Conservation (phyloP, 495 filamentous ascomycete species). For the Thermochaetoides thermophila region DNA sequence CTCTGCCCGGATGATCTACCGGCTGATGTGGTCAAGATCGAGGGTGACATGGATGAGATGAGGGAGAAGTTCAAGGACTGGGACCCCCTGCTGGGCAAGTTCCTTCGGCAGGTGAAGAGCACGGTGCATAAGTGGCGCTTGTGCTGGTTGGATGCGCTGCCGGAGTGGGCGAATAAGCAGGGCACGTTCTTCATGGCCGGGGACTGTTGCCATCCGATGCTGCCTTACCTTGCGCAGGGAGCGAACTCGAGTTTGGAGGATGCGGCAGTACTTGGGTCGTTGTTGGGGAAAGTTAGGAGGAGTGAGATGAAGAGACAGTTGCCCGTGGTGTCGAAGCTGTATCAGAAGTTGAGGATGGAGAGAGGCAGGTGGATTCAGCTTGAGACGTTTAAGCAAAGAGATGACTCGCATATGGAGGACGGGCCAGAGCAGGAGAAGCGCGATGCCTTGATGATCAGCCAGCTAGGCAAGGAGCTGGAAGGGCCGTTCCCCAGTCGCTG, state of each 20-base stretch:
- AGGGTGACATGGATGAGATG: slow-evolving; percentile 34
- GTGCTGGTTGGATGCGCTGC: slow-evolving; percentile 27
- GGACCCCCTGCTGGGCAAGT: slow-evolving; percentile 36
- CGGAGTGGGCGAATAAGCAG: slow-evolving; percentile 24
- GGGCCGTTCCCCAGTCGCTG: slow-evolving; percentile 44
- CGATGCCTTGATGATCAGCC: slow-evolving; percentile 33
- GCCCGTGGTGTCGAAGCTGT: slow-evolving; percentile 34
- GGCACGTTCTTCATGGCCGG: slow-evolving; percentile 34
- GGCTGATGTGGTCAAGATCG: slow-evolving; percentile 23
- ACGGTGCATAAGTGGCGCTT: slow-evolving; percentile 41
- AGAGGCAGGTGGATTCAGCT: slow-evolving; percentile 41
- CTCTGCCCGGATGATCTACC: slow-evolving; percentile 38
- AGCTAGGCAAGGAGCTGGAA: slow-evolving; percentile 21
- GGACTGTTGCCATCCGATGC: slow-evolving; percentile 53
- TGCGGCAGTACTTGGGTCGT: slow-evolving; percentile 34
- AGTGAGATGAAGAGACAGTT: slow-evolving; percentile 31
- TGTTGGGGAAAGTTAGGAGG: slow-evolving; percentile 39
- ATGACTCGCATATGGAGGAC: slow-evolving; percentile 45
- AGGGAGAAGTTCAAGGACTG: slow-evolving; percentile 32
- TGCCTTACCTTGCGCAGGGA: slow-evolving; percentile 51
- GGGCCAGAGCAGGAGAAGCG: slow-evolving; percentile 39
- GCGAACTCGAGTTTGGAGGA: slow-evolving; percentile 43
- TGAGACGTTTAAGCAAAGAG: slow-evolving; percentile 36
- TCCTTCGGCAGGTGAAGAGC: slow-evolving; percentile 29
- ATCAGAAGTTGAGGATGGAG: slow-evolving; percentile 46